Base-by-base conservation (phyloP, 805 yeast species). In the Zygotorulaspora chibaensis region DNA sequence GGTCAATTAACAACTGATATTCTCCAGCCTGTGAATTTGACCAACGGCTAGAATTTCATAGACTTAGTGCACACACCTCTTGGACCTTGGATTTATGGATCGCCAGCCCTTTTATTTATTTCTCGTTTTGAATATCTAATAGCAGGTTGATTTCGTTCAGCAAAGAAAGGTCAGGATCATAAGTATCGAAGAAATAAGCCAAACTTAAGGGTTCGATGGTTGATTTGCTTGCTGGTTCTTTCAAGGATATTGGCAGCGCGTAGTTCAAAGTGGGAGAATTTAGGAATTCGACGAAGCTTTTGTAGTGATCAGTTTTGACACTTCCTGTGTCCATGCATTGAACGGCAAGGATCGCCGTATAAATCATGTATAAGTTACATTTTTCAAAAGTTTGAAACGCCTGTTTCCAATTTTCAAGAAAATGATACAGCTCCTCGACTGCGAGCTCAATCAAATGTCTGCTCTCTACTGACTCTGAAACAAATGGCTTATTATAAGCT, bases 401-500 rank as follows among this genome's bases (percentile, higher is more conserved):
- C 3, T 28, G 29, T 25, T 46, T 47, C 44, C 51, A 52, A 20
- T 47, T 38, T 34, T 35, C 34, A 13, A 52, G 40, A 8, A 52
- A 30, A n/a, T 27, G 38, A 18, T 44, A 37, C n/a, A 52, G 40
- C 31, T 52, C 56, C 38, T 50, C 49, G 11, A 50, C 43, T 12
- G 54, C 33, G 9, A 47, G 47, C 31, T 52, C 54, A 16, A 47
- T 47, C 13, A 48, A 27, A 11, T 17, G 27, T 13, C 43, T 31
- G 30, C 54, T 47, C 26, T 47, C 47, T 9, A 11, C 25, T 13
- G 47, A 38, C n/a, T 42, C 45, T 12, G 43, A 43, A 26, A 76
- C 69, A 51, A 77, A 77, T 3, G 81, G 81, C 15, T 79, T 61
- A 53, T 77, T 77, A 33, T 76, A 65, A 52, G 82, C 76, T 11